These are phyloP conservation scores for Aristolochia contorta DNA, from an alignment of 164 flowering plant species.

Conservation along the genomic window DNA sequence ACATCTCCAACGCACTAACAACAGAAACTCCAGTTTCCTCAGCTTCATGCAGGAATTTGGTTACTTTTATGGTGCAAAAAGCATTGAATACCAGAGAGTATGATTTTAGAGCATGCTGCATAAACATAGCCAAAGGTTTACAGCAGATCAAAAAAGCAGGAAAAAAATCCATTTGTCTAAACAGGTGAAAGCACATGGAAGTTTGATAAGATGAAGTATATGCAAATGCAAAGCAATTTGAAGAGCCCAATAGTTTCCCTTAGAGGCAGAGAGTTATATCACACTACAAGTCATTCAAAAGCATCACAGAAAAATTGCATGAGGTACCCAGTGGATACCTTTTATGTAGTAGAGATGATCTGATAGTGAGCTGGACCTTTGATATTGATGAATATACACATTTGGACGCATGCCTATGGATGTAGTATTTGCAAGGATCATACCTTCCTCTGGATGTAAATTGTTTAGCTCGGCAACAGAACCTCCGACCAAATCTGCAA, in stretches of 20 bases:
- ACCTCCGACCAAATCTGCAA: conserved; percentile 73
- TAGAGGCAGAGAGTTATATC: too few species aligned
- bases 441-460: conserved; percentile 74
- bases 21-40: conserved; percentile 58
- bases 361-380: conserved; percentile 52
- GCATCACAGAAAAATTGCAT: too few species aligned
- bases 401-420: conserved; percentile 94
- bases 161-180: too few species aligned
- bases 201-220: too few species aligned
- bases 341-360: too few species aligned
- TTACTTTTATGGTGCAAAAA: conserved; percentile 83
- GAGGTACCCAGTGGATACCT: too few species aligned
- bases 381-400: conserved; percentile 69
- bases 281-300: too few species aligned
- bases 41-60: conserved; percentile 82
- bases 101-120: conserved; percentile 57
- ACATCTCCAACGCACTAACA: conserved; percentile 84
- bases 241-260: too few species aligned
- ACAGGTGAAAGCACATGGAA: too few species aligned
- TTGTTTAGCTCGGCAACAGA: conserved; percentile 47
- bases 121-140: not conserved
- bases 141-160: too few species aligned
- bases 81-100: conserved; percentile 88
- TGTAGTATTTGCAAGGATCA: conserved; percentile 95
- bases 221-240: too few species aligned